phyloP scores from a whole-genome alignment of 2,329 filamentous ascomycete genomes.

The Dothideomycetes sp. region DNA sequence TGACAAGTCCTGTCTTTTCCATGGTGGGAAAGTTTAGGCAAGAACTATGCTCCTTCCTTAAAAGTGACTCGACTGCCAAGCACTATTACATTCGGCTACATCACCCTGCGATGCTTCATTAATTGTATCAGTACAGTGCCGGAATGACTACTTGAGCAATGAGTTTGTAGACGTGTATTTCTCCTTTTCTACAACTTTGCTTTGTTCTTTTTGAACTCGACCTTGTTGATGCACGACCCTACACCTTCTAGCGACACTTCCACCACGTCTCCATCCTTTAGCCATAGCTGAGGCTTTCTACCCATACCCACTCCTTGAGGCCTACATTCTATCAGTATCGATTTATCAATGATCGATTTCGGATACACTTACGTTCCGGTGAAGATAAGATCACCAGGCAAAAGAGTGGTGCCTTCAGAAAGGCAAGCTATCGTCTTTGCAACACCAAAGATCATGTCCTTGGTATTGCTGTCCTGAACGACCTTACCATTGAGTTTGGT shows the following conservation, averaged over 20 bases:
- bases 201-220: slow-evolving; percentile 29
- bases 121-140: no score
- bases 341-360: background rate
- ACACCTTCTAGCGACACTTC: slow-evolving; percentile 58
- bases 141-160: no score
- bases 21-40: no score
- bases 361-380: slow-evolving; percentile 42
- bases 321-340: slow-evolving; percentile 20
- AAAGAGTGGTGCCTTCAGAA: slow-evolving; percentile 50
- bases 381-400: slow-evolving; percentile 56
- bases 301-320: slow-evolving; percentile 64
- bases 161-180: background rate
- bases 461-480: slow-evolving; percentile 46
- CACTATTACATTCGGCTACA: no score
- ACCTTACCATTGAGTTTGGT: slow-evolving; percentile 50
- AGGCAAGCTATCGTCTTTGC: slow-evolving; percentile 49
- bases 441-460: slow-evolving; percentile 54
- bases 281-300: slow-evolving; percentile 53
- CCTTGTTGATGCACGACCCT: slow-evolving; percentile 41
- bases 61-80: no score
- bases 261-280: slow-evolving; percentile 59
- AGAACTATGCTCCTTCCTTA: no score
- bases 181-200: slow-evolving; percentile 23
- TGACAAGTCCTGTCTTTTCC: no score
- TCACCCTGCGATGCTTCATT: no score